Percentiles rank a stretch among this genome's conserved stretches.
These are phyloP conservation scores for Prunus salicina DNA, from an alignment of 306 rosid species.

Conservation along the genomic window DNA sequence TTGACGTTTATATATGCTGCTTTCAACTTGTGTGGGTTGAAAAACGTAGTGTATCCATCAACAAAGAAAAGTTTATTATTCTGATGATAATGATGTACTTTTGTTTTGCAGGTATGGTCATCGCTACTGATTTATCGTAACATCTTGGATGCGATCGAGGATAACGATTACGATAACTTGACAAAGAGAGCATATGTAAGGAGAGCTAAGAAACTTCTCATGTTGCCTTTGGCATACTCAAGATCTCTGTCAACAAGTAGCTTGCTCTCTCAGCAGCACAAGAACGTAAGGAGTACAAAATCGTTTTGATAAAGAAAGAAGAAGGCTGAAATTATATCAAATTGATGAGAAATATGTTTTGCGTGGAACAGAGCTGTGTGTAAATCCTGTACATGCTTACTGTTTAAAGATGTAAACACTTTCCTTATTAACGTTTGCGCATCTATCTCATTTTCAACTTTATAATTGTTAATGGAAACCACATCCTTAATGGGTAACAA, in stretches of 20 bases:
- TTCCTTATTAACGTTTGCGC: no score
- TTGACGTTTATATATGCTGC: not conserved
- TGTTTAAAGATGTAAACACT: not conserved
- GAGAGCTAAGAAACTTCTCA: conserved; percentile 53
- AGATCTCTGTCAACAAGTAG: conserved; percentile 41
- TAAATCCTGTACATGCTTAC: not conserved
- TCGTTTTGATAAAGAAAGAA: not conserved
- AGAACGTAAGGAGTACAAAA: no score
- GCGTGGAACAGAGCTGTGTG: not conserved
- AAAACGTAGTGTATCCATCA: no score
- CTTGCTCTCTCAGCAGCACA: conserved; percentile 4
- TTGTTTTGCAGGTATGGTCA: conserved; percentile 72
- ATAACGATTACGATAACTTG: conserved; percentile 71
- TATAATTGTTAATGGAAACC: no score
- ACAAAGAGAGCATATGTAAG: conserved; percentile 76
- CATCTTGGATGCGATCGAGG: conserved; percentile 79
- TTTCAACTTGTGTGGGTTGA: not conserved
- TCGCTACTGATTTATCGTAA: conserved; percentile 62
- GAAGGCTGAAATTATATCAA: not conserved
- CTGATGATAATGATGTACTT: not conserved
- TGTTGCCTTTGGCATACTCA: conserved; percentile 66
- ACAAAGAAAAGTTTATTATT: no score
- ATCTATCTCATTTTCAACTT: no score
- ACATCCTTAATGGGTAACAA: no score
- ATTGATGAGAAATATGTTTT: not conserved